Evolutionary conservation across 2,329 filamentous ascomycete genomes (phyloP).

Genomic region (Colletotrichum higginsianum): DNA sequence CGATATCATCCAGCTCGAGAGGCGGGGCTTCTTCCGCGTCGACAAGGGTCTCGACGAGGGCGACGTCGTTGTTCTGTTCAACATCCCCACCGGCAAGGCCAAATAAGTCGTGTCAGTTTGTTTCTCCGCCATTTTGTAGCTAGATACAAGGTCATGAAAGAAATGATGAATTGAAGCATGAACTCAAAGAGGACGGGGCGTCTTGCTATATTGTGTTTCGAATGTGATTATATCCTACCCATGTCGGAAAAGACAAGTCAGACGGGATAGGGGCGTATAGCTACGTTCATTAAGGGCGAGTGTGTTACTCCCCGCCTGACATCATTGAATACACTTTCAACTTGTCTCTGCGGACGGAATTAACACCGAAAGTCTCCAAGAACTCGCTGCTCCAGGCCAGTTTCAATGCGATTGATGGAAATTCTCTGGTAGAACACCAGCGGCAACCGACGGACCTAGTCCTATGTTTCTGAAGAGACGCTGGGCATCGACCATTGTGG

Average conservation of each 20-base stretch:
- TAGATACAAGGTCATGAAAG: conserved; percentile 27
- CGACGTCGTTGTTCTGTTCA: conserved; percentile 68
- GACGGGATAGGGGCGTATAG: no score
- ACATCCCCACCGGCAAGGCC: conserved; percentile 70
- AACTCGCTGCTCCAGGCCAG: no score
- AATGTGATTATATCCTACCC: no score
- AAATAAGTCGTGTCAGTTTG: conserved; percentile 51
- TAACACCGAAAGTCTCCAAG: no score
- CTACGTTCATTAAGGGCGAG: no score
- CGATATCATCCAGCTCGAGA: conserved; percentile 95
- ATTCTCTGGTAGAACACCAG: neutral
- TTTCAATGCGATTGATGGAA: neutral
- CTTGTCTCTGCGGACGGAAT: no score
- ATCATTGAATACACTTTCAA: no score
- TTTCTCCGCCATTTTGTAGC: conserved; percentile 5
- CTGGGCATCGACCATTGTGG: neutral
- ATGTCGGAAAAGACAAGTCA: no score
- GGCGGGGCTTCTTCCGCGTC: conserved; percentile 91
- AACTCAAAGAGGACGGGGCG: neutral
- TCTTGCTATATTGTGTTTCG: no score
- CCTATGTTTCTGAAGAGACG: no score
- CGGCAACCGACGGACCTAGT: no score
- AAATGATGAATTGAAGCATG: conserved; percentile 28
- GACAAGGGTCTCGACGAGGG: conserved; percentile 75
- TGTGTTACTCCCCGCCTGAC: no score